Conservation (phyloP, 192 early-diverging fungal species). For the Coemansia sp. region DNA sequence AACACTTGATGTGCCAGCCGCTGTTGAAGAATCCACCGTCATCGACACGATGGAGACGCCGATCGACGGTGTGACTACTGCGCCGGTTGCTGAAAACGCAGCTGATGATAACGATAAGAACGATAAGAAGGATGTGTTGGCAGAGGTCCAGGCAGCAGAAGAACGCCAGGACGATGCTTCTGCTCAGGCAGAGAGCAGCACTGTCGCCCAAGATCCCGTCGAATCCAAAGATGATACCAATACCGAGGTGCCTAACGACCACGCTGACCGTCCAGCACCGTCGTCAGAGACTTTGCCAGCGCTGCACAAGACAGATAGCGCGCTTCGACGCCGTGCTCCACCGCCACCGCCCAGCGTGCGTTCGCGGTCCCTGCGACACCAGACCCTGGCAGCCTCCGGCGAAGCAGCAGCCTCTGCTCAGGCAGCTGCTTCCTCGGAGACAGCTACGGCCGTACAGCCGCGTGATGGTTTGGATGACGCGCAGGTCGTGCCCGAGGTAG, state of each 20-base stretch:
- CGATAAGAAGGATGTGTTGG: too few species aligned
- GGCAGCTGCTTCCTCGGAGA: background rate
- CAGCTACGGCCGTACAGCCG: background rate
- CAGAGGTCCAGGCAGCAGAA: too few species aligned
- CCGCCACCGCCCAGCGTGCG: constrained; percentile 20
- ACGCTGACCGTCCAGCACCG: background rate
- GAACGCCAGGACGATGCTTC: too few species aligned
- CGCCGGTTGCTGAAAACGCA: background rate
- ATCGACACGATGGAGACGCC: too few species aligned
- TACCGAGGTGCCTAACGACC: too few species aligned
- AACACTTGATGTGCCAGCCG: background rate
- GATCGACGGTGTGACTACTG: background rate
- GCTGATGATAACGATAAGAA: background rate
- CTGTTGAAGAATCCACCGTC: too few species aligned
- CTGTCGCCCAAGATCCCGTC: too few species aligned
- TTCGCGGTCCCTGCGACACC: constrained; percentile 9
- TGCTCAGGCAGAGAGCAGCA: too few species aligned
- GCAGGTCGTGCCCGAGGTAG: background rate
- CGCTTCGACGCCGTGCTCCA: constrained; percentile 37
- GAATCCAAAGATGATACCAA: too few species aligned
- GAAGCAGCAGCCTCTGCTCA: constrained; percentile 5
- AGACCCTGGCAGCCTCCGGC: constrained; percentile 11
- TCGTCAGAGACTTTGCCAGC: background rate
- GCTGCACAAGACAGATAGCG: constrained; percentile 20
- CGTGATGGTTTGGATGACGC: background rate